Conservation (phyloP, 2,329 filamentous ascomycete genomes). For the Furcasterigmium sp. region DNA sequence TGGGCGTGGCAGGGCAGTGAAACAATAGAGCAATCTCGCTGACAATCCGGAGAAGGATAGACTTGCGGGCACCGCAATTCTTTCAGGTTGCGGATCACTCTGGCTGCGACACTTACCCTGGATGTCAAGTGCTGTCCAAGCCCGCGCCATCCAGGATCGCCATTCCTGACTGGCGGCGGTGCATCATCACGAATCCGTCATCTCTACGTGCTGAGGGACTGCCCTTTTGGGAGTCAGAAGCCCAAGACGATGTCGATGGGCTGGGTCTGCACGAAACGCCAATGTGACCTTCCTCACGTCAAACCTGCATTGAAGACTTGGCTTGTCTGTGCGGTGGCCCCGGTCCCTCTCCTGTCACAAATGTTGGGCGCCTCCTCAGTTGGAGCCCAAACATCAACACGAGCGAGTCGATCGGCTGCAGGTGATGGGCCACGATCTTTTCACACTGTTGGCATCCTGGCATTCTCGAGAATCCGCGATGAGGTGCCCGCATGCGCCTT, state of each 20-base stretch:
- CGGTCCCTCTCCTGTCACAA: not conserved
- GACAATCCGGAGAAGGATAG: not conserved
- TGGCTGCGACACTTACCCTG: not conserved
- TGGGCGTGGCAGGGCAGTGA: not conserved
- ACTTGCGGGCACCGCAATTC: not conserved
- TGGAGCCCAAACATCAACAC: not conserved
- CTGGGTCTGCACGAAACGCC: not conserved
- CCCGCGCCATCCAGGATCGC: not conserved
- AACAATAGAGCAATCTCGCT: not conserved
- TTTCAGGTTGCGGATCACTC: not conserved
- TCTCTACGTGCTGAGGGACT: not conserved
- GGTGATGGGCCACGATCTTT: not conserved
- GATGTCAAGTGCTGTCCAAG: too few relatives aligned
- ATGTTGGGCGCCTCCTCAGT: not conserved
- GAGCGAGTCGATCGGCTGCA: not conserved
- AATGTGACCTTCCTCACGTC: not conserved
- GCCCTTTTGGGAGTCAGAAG: not conserved
- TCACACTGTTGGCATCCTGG: too few relatives aligned
- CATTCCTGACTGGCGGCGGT: not conserved
- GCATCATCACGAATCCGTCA: not conserved
- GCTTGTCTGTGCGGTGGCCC: not conserved
- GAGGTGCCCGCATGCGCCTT: too few relatives aligned
- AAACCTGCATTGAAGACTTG: not conserved
- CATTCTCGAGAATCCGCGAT: too few relatives aligned
- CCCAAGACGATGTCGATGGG: not conserved